A percentile compares a stretch with the other conserved stretches of the same genome.
Evolutionary conservation across 768 basidiomycete species (phyloP).

Genomic region (Pholiota conissans): DNA sequence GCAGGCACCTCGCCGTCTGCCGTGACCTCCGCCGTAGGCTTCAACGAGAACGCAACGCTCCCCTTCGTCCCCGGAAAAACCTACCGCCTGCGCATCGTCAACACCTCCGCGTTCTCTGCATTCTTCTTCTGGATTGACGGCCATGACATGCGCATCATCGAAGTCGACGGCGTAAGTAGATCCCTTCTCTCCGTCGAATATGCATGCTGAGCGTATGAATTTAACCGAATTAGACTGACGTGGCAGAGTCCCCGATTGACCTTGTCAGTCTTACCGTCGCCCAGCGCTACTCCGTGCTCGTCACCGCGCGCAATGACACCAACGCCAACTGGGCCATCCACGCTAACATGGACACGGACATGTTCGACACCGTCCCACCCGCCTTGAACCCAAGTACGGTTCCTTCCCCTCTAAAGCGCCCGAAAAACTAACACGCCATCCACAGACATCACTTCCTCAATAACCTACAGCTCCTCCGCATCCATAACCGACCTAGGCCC

Average conservation of each 20-base stretch:
- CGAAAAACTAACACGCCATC: not conserved
- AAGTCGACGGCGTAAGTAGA: slow-evolving; percentile 75
- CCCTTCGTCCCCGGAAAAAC: slow-evolving; percentile 86
- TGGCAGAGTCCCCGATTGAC: slow-evolving; percentile 71
- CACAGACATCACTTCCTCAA: slow-evolving; percentile 78
- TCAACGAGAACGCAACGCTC: slow-evolving; percentile 86
- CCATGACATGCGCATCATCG: slow-evolving; percentile 81
- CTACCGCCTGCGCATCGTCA: slow-evolving; percentile 87
- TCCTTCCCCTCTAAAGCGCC: not conserved
- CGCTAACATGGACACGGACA: slow-evolving; percentile 84
- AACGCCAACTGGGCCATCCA: slow-evolving; percentile 86
- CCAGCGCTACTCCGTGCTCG: slow-evolving; percentile 91
- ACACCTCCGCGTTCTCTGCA: slow-evolving; percentile 70
- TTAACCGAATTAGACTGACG: slow-evolving; percentile 57
- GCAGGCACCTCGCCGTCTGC: slow-evolving; percentile 47
- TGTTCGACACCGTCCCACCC: slow-evolving; percentile 85
- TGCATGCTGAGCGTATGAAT: not conserved
- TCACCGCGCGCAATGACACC: slow-evolving; percentile 87
- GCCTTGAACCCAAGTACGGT: slow-evolving; percentile 71
- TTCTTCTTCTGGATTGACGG: slow-evolving; percentile 92
- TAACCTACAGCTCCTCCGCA: slow-evolving; percentile 67
- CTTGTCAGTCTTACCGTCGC: slow-evolving; percentile 77
- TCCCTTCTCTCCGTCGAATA: not conserved
- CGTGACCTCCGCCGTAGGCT: slow-evolving; percentile 65
- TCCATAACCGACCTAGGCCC: slow-evolving; percentile 52